Evolutionary conservation across 2,329 filamentous ascomycete species (phyloP), one percentile per base, ranked within the genome.

Genomic region (Plectosphaerella cucumerina): DNA sequence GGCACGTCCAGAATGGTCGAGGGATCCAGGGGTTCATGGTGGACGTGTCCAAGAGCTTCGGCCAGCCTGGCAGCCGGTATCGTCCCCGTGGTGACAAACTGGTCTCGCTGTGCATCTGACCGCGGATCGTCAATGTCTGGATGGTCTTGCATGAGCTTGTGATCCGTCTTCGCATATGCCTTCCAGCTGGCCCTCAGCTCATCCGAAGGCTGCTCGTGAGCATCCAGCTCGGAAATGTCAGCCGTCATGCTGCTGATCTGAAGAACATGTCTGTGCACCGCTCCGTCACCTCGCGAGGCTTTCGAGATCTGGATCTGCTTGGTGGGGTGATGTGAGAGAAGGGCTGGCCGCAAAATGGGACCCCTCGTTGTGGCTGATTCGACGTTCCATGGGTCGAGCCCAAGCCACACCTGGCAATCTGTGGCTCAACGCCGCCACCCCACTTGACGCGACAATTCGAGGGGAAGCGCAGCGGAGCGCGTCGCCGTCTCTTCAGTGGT

Each of bases 181-280:
- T 96, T 96, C 81, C 90, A 97, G 49, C 84, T 72, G 44, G 78
- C 72, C 54, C 85, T 84, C 58, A 97, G 75, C 47, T 75, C 68
- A 12, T 85, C 81, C 3, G 91, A 89, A 2, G 91, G 89, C 59
- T 85, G 84, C 66, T 90, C 84, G 65, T 93, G 83, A 23, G 91
- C 86, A 68, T 96, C 87, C 3, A 92, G 73, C 18, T 76, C 73
- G 22, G 66, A 69, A 26, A 77, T 69, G 50, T 73, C 69, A 31
- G 69, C 61, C 1, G 68, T 66, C 74, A 76, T 76, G 15, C 21
- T 45, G 46, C 20, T 34, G 10, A 14, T 11, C 12, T 9, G 26
- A 31, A 11, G 26, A 11, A 31, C 26, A 31, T 31, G 26, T 31
- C 26, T 9, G 12, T 31, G 26, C 26, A 10, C 4, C 12, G 26